phyloP scores from a whole-genome alignment of 306 rosid genomes.

The barrel medic (Medicago truncatula) region MtrunA17r5.0-ANR NC_053042.1:50655001-50655500 shows the following conservation, averaged over 20 bases:
- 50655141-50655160: no score
- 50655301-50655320: not conserved
- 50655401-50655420: conserved; percentile 28
- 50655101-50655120: conserved; percentile 21
- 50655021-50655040: conserved; percentile 8
- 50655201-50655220: conserved; percentile 94
- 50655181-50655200: conserved; percentile 98
- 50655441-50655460: conserved; percentile 87
- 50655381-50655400: conserved; percentile 18
- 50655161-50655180: conserved; percentile 78
- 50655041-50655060: not conserved
- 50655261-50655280: conserved; percentile 4
- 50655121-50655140: conserved; percentile 43
- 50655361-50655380: conserved; percentile 19
- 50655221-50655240: conserved; percentile 92
- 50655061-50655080: conserved; percentile 29
- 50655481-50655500: conserved; percentile 94
- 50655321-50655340: not conserved
- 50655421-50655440: conserved; percentile 85
- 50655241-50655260: conserved; percentile 15
- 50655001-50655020: conserved; percentile 29
- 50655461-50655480: conserved; percentile 80
- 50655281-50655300: not conserved
- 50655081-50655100: conserved; percentile 25
- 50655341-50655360: conserved; percentile 19